Base-by-base conservation (phyloP, 164 flowering plant genomes). In the Dillenia suffruticosa region DNA sequence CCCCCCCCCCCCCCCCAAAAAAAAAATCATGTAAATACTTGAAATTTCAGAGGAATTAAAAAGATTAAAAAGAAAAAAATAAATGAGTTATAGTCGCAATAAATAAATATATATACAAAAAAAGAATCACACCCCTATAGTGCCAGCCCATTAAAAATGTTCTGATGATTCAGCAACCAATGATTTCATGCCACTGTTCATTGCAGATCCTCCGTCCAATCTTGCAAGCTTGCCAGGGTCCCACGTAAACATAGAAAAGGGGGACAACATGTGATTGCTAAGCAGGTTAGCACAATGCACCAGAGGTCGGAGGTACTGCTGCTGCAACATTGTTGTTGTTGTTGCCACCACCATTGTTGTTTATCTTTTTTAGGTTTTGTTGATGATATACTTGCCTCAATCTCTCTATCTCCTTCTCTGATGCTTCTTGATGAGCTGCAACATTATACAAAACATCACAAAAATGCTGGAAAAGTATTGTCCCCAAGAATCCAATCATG, bases 381-480 rank as follows among this genome's bases (percentile, higher is more conserved):
- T 84, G 84, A 17, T 82, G 83, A 68, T 82, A 85, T 9, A 87
- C 79, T 70, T 81, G 84, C 70, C 88, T 79, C 26, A 90, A 57
- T 61, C 96, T 82, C 75, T 87, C 92, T 75, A 87, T 85, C 73
- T 90, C 96, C 71, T 77, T 87, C 79, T 78, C 87, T 66, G 87
- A 63, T 55, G 93, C 96, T 54, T 87, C 94, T 78, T 85, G 89
- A 59, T 90, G 91, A 50, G 96, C 96, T 90, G 85, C 63, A 54
- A 26, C n/a, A 43, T 13, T 14, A 51, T 10, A 59, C 16, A 58
- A 49, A 48, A 45, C 13, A 14, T 58, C 16, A 17, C 9, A 11
- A 60, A 6, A 49, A 9, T 5, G 1, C 22, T 1, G 22, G 22
- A 19, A 19, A 19, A 19, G 22, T 19, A 19, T 19, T 19, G 22